Conservation (phyloP, 2,329 filamentous ascomycete species). For the Fusarium musae region DNA sequence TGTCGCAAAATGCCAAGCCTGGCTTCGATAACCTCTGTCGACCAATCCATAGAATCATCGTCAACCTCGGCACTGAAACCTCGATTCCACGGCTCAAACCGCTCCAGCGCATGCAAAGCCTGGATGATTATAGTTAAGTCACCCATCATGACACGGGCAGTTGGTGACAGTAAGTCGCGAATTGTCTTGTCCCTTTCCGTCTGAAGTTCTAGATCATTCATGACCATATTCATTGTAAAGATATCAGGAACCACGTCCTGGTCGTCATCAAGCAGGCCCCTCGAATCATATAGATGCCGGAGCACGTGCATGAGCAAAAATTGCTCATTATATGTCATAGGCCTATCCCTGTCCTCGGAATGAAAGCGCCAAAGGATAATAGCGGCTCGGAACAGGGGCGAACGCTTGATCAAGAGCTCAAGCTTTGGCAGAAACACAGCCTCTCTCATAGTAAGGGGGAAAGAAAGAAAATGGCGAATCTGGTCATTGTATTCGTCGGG, state of each 20-base stretch:
- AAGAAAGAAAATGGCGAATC: neutral
- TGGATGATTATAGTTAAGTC: neutral
- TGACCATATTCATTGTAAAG: neutral
- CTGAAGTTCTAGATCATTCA: neutral
- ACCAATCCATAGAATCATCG: neutral
- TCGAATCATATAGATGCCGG: neutral
- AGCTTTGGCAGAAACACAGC: rapidly evolving
- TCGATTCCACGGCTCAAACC: neutral
- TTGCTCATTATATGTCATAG: neutral
- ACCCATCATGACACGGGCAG: neutral
- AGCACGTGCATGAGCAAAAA: neutral
- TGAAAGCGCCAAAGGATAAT: no score
- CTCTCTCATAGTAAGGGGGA: neutral
- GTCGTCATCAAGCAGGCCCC: rapidly evolving
- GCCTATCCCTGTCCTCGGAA: neutral
- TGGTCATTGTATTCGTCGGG: neutral
- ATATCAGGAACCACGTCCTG: neutral
- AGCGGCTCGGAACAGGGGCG: neutral
- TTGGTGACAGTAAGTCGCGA: neutral
- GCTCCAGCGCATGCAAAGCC: neutral
- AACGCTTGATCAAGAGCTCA: neutral
- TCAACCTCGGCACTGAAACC: neutral
- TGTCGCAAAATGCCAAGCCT: neutral
- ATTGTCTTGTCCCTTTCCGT: neutral
- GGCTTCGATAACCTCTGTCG: neutral